Conservation (phyloP, 257 asterid genomes). For the Cinchona pubescens region DNA sequence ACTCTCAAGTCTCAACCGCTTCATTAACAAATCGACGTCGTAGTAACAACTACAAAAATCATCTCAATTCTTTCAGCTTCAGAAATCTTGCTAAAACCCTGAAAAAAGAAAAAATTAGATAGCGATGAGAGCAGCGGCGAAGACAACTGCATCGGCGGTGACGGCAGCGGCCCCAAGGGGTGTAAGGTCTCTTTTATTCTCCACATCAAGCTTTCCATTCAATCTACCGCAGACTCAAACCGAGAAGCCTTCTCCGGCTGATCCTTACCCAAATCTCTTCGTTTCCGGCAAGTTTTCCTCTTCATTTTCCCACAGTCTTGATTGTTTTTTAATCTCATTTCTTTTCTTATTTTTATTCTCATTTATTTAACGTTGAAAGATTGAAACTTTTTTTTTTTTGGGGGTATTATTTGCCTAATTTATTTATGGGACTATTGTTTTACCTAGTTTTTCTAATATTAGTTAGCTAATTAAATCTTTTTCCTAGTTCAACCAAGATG, state of each 20-base stretch:
- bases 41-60: background rate
- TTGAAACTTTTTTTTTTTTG: background rate
- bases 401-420: background rate
- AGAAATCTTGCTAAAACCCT: constrained; percentile 21
- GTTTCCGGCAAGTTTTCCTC: constrained; percentile 48
- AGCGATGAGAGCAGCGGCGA: constrained; percentile 60
- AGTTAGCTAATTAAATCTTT: too few species aligned
- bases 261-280: constrained; percentile 79
- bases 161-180: constrained; percentile 34
- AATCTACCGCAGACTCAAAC: constrained; percentile 39
- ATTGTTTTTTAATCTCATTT: background rate
- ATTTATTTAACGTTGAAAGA: background rate
- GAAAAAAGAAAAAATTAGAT: constrained; percentile 16
- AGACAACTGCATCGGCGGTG: constrained; percentile 5
- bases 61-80: background rate
- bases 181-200: constrained; percentile 37
- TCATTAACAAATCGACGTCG: background rate
- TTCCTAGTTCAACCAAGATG: background rate
- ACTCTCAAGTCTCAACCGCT: too few species aligned
- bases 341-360: background rate
- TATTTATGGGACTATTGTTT: background rate
- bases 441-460: too few species aligned
- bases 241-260: constrained; percentile 58
- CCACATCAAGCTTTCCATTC: constrained; percentile 46
- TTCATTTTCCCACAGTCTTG: background rate